phyloP scores from a whole-genome alignment of 768 basidiomycete genomes.

The Podaxis mareebaensis region DNA sequence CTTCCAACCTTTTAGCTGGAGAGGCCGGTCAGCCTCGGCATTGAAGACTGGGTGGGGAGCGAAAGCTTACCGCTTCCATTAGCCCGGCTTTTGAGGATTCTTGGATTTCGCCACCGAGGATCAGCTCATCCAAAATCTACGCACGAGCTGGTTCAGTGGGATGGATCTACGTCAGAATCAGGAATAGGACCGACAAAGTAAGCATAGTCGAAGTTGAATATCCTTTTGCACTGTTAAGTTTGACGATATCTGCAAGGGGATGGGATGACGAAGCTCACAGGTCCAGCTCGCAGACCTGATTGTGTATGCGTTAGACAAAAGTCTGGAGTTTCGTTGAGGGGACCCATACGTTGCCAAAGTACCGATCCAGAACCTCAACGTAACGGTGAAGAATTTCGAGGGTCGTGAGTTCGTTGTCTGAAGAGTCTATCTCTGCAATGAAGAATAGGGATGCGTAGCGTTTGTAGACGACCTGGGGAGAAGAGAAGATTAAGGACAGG shows the following conservation, averaged over 20 bases:
- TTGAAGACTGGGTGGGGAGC: slow-evolving; percentile 14
- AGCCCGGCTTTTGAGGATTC: slow-evolving; percentile 83
- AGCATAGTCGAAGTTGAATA: slow-evolving; percentile 98
- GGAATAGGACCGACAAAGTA: slow-evolving; percentile 61
- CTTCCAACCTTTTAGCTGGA: neutral
- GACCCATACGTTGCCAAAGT: slow-evolving; percentile 79
- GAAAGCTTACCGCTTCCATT: slow-evolving; percentile 31
- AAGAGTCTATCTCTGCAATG: slow-evolving; percentile 78
- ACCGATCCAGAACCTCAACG: slow-evolving; percentile 87
- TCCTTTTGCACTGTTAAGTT: slow-evolving; percentile 43
- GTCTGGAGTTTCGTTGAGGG: neutral
- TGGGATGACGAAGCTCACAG: slow-evolving; percentile 50
- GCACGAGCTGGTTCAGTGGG: neutral
- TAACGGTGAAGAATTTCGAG: slow-evolving; percentile 94
- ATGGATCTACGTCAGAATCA: neutral
- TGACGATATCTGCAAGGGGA: neutral
- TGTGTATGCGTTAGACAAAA: slow-evolving; percentile 47
- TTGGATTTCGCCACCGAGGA: slow-evolving; percentile 92
- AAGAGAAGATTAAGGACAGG: neutral
- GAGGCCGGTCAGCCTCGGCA: neutral
- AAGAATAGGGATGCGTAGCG: slow-evolving; percentile 97
- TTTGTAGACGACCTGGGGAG: slow-evolving; percentile 78
- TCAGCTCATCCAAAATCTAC: slow-evolving; percentile 88
- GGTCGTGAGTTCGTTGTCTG: slow-evolving; percentile 90
- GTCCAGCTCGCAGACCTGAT: slow-evolving; percentile 87